Percentiles rank a stretch among this genome's conserved stretches.
Conservation (phyloP, 2,329 filamentous ascomycete genomes). For the Nemania abortiva region DNA sequence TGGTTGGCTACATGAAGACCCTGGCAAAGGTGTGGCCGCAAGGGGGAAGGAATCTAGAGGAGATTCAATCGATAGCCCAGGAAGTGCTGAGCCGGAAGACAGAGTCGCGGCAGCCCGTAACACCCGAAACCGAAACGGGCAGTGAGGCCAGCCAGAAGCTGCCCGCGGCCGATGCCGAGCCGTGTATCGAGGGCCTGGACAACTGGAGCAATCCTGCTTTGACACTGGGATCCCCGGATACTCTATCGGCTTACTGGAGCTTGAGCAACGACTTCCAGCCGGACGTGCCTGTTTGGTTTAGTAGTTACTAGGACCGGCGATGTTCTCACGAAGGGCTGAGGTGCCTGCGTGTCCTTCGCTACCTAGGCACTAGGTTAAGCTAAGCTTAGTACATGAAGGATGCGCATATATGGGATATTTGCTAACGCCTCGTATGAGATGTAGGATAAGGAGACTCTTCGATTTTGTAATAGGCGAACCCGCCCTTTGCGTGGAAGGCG, state of each 20-base stretch:
- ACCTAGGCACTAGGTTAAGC: not conserved
- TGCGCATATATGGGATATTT: not conserved
- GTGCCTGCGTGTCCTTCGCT: not conserved
- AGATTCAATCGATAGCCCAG: conserved; percentile 35
- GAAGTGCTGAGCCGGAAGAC: conserved; percentile 36
- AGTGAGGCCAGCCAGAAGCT: not conserved
- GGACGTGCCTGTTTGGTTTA: conserved; percentile 39
- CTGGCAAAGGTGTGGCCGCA: conserved; percentile 39
- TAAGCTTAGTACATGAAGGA: not conserved
- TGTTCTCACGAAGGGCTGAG: not conserved
- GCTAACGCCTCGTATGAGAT: not conserved
- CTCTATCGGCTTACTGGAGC: conserved; percentile 30
- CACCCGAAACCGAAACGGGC: not conserved
- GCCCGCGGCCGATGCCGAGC: not conserved
- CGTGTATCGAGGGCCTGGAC: conserved; percentile 24
- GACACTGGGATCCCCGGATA: conserved; percentile 16
- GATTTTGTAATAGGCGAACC: not conserved
- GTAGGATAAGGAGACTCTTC: not conserved
- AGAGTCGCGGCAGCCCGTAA: not conserved
- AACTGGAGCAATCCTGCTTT: conserved; percentile 26
- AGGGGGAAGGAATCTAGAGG: conserved; percentile 33
- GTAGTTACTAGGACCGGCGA: conserved; percentile 20
- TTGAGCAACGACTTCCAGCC: conserved; percentile 32
- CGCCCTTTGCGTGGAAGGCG: not conserved
- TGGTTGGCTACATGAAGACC: conserved; percentile 37